These are phyloP conservation scores for Candida ulmi DNA, from an alignment of 805 yeast species.

Conservation along the genomic window DNA sequence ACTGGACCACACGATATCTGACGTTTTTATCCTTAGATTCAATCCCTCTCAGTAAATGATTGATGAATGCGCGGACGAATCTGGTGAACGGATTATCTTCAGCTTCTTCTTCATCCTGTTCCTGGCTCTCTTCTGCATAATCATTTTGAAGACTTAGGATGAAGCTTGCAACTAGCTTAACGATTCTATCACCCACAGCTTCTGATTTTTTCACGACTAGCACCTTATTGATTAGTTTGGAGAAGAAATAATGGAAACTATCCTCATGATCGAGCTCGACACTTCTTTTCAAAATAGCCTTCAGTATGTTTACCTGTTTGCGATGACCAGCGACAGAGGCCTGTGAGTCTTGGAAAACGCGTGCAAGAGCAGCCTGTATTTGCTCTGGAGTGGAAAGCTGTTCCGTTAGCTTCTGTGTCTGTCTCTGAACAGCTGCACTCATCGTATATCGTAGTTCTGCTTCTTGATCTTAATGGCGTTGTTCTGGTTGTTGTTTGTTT, in stretches of 20 bases:
- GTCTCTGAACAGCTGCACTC: constrained; percentile 11
- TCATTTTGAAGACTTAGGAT: constrained; percentile 39
- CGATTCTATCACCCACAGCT: constrained; percentile 66
- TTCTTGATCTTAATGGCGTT: not conserved
- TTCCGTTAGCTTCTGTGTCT: constrained; percentile 10
- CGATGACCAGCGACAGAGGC: constrained; percentile 67
- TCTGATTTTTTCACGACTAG: constrained; percentile 67
- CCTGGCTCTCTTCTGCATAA: constrained; percentile 16
- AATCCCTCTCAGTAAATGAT: constrained; percentile 70
- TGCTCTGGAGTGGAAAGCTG: constrained; percentile 27
- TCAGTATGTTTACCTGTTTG: constrained; percentile 60
- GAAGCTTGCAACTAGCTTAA: constrained; percentile 58
- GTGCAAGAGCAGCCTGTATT: constrained; percentile 47
- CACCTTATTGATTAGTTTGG: constrained; percentile 56
- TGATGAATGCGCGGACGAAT: constrained; percentile 56
- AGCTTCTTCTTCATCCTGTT: constrained; percentile 27
- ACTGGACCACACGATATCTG: constrained; percentile 72
- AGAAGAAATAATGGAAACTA: constrained; percentile 55
- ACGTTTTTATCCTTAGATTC: constrained; percentile 74
- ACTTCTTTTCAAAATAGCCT: constrained; percentile 53
- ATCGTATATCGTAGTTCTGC: not conserved
- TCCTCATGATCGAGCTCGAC: constrained; percentile 45
- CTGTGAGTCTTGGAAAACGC: constrained; percentile 79
- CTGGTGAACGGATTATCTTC: constrained; percentile 37
- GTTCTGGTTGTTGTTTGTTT: not conserved